Conservation (phyloP, 768 basidiomycete genomes). For the Tephrocybe rancida region DNA sequence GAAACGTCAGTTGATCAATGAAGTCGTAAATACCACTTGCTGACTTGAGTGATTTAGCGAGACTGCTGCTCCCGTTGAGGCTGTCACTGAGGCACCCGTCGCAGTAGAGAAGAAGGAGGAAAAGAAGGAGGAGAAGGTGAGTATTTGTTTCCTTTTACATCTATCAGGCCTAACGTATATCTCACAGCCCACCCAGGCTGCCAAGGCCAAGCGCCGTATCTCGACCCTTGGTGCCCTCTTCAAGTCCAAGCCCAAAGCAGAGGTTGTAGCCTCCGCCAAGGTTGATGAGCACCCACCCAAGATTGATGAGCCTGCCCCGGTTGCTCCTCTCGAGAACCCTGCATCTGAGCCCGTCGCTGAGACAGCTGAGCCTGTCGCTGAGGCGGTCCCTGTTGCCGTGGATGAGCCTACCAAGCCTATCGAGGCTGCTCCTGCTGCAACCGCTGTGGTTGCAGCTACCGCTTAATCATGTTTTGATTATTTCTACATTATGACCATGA, state of each 20-base stretch:
- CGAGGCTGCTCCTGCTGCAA: slow-evolving; percentile 51
- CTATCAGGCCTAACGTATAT: too few relatives aligned
- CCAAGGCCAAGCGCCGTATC: slow-evolving; percentile 80
- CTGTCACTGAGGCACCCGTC: slow-evolving; percentile 34
- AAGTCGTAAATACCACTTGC: neutral
- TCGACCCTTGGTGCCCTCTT: slow-evolving; percentile 86
- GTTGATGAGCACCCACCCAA: slow-evolving; percentile 89
- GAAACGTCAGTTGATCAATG: slow-evolving; percentile 56
- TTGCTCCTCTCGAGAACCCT: slow-evolving; percentile 85
- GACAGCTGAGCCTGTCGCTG: slow-evolving; percentile 31
- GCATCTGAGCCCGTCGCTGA: slow-evolving; percentile 48
- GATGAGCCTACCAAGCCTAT: slow-evolving; percentile 37
- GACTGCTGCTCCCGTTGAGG: slow-evolving; percentile 38
- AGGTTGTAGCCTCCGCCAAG: slow-evolving; percentile 72
- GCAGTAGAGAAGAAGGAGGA: slow-evolving; percentile 43
- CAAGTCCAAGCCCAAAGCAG: slow-evolving; percentile 70
- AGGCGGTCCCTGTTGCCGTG: slow-evolving; percentile 29
- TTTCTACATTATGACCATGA: slow-evolving; percentile 43
- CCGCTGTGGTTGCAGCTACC: slow-evolving; percentile 76
- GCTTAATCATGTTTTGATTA: slow-evolving; percentile 54
- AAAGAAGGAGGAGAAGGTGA: slow-evolving; percentile 63
- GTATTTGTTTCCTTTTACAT: neutral
- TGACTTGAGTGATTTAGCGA: slow-evolving; percentile 32
- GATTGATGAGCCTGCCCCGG: slow-evolving; percentile 80
- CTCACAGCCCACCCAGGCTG: slow-evolving; percentile 27